Evolutionary conservation across 495 filamentous ascomycete species (phyloP).

Genomic region (Trichocladium antarcticum): DNA sequence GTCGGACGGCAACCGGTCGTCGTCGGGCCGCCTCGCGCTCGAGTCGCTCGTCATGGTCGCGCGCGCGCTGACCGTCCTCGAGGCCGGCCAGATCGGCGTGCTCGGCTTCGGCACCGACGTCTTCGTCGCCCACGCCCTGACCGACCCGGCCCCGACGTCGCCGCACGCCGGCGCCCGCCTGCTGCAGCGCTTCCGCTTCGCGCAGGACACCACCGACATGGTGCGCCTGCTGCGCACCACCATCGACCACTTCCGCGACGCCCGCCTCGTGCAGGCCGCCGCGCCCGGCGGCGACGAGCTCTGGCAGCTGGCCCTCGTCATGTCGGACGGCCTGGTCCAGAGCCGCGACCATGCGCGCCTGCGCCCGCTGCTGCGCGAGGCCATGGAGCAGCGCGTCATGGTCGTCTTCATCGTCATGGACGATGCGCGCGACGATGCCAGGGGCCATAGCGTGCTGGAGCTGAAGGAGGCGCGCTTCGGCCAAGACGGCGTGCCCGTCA

Average conservation of each 20-base stretch:
- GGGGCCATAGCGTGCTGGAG: slow-evolving; percentile 55
- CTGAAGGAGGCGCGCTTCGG: slow-evolving; percentile 71
- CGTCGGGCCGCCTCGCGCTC: slow-evolving; percentile 57
- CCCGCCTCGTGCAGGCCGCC: slow-evolving; percentile 45
- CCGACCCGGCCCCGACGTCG: slow-evolving; percentile 60
- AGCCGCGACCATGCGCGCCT: slow-evolving; percentile 66
- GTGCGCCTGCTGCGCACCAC: slow-evolving; percentile 61
- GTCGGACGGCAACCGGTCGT: slow-evolving; percentile 53
- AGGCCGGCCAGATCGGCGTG: slow-evolving; percentile 82
- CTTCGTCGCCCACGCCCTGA: slow-evolving; percentile 80
- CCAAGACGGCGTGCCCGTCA: slow-evolving; percentile 50
- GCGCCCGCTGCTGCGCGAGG: slow-evolving; percentile 66
- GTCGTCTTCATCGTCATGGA: slow-evolving; percentile 96
- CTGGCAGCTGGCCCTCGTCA: slow-evolving; percentile 92
- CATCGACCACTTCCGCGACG: slow-evolving; percentile 70
- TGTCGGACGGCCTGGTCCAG: slow-evolving; percentile 87
- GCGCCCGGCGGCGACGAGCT: slow-evolving; percentile 58
- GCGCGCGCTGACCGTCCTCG: slow-evolving; percentile 75
- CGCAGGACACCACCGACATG: slow-evolving; percentile 76
- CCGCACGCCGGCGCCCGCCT: slow-evolving; percentile 71
- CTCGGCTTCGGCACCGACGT: slow-evolving; percentile 81
- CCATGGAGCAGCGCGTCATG: slow-evolving; percentile 91
- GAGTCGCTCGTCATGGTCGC: slow-evolving; percentile 85
- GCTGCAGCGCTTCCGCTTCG: slow-evolving; percentile 76
- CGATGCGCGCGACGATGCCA: slow-evolving; percentile 42